phyloP scores from a whole-genome alignment of 768 basidiomycete species.

The Kwoniella bestiolae region DNA sequence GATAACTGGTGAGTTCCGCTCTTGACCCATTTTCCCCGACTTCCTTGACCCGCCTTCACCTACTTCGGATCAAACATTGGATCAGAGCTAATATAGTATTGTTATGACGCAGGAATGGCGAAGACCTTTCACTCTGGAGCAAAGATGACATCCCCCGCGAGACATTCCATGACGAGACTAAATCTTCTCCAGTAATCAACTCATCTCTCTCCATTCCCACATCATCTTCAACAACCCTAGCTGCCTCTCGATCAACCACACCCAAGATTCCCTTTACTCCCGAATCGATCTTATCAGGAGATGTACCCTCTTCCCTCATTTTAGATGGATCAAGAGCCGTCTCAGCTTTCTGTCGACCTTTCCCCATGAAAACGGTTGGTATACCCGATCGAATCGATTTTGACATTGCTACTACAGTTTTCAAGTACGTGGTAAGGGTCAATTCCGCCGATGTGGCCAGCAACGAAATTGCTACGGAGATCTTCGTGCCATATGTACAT shows the following conservation, averaged over 20 bases:
- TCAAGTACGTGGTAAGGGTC: slow-evolving; percentile 73
- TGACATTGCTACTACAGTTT: slow-evolving; percentile 71
- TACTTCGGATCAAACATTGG: background rate
- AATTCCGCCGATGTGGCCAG: slow-evolving; percentile 63
- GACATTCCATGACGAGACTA: slow-evolving; percentile 1
- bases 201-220: background rate
- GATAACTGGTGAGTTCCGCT: slow-evolving; percentile 71
- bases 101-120: slow-evolving; percentile 66
- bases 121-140: slow-evolving; percentile 90
- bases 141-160: slow-evolving; percentile 65
- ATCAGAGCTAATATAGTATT: background rate
- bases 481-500: slow-evolving; percentile 88
- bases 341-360: slow-evolving; percentile 83
- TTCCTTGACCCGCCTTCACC: background rate
- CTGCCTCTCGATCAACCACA: slow-evolving; percentile 9
- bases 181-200: slow-evolving; percentile 24
- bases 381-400: slow-evolving; percentile 70
- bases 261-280: slow-evolving; percentile 31
- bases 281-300: slow-evolving; percentile 31
- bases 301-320: slow-evolving; percentile 62
- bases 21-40: background rate
- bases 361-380: slow-evolving; percentile 76
- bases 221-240: slow-evolving; percentile 14
- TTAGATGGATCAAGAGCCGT: slow-evolving; percentile 84
- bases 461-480: slow-evolving; percentile 73